Evolutionary conservation across 1,284 basidiomycete genomes (phyloP), one percentile per base, ranked within the genome.

Genomic region (Heterobasidion annosum): DNA sequence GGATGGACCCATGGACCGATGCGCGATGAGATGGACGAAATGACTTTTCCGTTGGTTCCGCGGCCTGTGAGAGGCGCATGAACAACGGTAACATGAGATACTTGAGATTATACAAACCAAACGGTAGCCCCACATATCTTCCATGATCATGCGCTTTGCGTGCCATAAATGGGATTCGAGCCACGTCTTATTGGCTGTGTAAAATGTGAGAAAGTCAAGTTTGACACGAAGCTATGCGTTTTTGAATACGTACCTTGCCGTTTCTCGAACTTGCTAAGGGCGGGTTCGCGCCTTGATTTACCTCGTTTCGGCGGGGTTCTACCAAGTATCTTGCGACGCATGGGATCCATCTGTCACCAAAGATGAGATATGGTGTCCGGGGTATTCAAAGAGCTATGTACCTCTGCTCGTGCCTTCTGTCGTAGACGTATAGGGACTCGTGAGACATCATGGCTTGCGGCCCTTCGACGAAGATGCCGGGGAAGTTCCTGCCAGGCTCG

Each of bases 131-230:
- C 93, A 97, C 66, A 90, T 76, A 60, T 85, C 85, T 59, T 84
- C 78, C 94, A 97, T 96, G 60, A 88, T 83, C 82, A 94, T 94
- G 1, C 93, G 81, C 68, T 96, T 97, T 1, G 93, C 88, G 64
- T 97, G 94, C 89, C 92, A 97, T 25, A 96, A 68, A 66, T 97
- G 94, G 3, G 93, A 94, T 64, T 93, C 91, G 0, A 98, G 79
- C 94, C 94, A 97, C 8, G 76, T 72, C 67, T 96, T 96, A 60
- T 90, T 76, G 32, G 73, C 91, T 93, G 56, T 19, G 47, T 19
- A 49, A 40, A 33, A 47, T 47, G 35, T 48, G 60, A 57, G 49
- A 54, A 37, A 53, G 40, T 56, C 25, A 44, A 25, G 49, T 34
- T 5, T 50, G 10, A 49, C 9, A 56, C n/a, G 35, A n/a, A 33